Evolutionary conservation across 2,329 filamentous ascomycete species (phyloP).

Genomic region (Macrophomina pseudophaseolina): DNA sequence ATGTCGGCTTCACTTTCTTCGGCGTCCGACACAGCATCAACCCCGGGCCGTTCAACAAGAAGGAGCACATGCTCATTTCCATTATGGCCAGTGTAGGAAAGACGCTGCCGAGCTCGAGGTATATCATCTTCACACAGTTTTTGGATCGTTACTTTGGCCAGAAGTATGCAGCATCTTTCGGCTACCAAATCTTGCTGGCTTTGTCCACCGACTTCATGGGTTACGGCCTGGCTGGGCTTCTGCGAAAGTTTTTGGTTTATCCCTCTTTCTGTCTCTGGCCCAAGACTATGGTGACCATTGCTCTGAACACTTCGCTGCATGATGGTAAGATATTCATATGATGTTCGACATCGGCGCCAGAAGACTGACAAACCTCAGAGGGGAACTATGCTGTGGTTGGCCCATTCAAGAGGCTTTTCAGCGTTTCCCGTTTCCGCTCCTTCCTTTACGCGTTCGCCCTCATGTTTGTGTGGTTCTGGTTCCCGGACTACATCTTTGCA

Average conservation of each 20-base stretch:
- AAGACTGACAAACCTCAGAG: constrained; percentile 56
- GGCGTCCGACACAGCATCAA: constrained; percentile 26
- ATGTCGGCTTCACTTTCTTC: constrained; percentile 26
- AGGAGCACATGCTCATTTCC: constrained; percentile 61
- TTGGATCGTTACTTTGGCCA: constrained; percentile 59
- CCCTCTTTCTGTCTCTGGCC: constrained; percentile 30
- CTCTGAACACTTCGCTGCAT: constrained; percentile 50
- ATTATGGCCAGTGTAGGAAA: constrained; percentile 61
- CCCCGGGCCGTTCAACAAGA: constrained; percentile 29
- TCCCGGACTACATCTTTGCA: constrained; percentile 69
- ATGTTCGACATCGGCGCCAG: constrained; percentile 69
- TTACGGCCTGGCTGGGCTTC: constrained; percentile 35
- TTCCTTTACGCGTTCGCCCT: constrained; percentile 62
- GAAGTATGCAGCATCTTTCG: constrained; percentile 52
- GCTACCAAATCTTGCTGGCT: constrained; percentile 65
- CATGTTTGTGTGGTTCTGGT: constrained; percentile 50
- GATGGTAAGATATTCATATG: constrained; percentile 68
- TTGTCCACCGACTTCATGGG: constrained; percentile 70
- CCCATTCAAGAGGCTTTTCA: constrained; percentile 66
- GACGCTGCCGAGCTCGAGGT: constrained; percentile 55
- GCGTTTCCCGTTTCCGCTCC: constrained; percentile 67
- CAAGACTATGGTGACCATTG: constrained; percentile 29
- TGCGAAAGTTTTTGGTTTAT: constrained; percentile 37
- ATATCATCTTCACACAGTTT: constrained; percentile 58
- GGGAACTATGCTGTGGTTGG: constrained; percentile 54